Evolutionary conservation across 805 yeast species (phyloP).

Genomic region (Brettanomyces custersianus): DNA sequence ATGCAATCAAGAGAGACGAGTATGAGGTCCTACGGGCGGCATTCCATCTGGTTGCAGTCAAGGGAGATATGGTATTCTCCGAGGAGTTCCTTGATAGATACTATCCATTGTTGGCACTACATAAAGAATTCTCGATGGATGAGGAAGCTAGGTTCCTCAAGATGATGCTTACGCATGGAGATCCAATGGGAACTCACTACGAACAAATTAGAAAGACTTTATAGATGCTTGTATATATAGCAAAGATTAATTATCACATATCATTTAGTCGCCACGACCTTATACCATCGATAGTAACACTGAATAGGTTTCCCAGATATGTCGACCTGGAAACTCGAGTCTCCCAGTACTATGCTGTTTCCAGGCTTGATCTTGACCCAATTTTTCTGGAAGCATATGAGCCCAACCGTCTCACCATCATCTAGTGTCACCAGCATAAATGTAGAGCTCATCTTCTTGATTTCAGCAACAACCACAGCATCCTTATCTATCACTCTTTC

Average conservation of each 20-base stretch:
- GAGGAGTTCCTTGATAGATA: constrained; percentile 7
- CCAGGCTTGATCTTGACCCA: constrained; percentile 8
- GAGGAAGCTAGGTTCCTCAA: neutral
- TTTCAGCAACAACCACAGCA: neutral
- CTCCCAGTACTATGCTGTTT: constrained; percentile 7
- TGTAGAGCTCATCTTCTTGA: constrained; percentile 4
- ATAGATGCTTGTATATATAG: constrained; percentile 2
- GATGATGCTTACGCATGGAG: constrained; percentile 3
- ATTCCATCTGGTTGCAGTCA: constrained; percentile 7
- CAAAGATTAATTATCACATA: constrained; percentile 1
- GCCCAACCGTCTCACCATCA: constrained; percentile 4
- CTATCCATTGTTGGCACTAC: constrained; percentile 7
- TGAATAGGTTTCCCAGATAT: constrained; percentile 1
- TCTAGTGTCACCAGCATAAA: constrained; percentile 4
- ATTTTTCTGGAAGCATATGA: constrained; percentile 8
- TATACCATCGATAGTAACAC: constrained; percentile 13
- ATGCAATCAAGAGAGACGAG: constrained; percentile 11
- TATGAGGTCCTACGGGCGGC: constrained; percentile 5
- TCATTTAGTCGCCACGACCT: constrained; percentile 4
- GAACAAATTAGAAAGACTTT: constrained; percentile 3
- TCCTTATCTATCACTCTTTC: neutral
- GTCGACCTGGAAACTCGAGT: constrained; percentile 1
- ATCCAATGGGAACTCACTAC: constrained; percentile 3
- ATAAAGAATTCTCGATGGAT: constrained; percentile 1
- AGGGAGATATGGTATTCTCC: constrained; percentile 6